Conservation (phyloP, 164 flowering plant genomes). For the Litsea cubeba region DNA sequence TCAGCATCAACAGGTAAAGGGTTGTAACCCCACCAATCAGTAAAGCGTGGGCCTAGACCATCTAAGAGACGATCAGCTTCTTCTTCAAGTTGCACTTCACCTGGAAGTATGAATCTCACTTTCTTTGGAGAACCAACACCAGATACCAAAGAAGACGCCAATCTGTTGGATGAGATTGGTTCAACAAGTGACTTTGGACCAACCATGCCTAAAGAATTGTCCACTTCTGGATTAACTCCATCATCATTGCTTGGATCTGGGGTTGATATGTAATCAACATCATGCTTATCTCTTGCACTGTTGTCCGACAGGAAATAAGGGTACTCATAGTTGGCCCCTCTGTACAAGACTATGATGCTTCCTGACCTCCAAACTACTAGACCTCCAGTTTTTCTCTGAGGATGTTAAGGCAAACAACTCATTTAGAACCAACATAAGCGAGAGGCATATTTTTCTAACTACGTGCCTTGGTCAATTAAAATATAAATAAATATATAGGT, state of each 20-base stretch:
- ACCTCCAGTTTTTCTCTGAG: conserved; percentile 92
- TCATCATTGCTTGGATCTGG: conserved; percentile 11
- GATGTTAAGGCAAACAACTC: conserved; percentile 14
- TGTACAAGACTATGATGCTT: conserved; percentile 69
- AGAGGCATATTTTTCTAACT: neutral
- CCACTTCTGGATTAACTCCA: conserved; percentile 18
- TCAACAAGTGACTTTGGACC: conserved; percentile 18
- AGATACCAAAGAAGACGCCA: conserved; percentile 32
- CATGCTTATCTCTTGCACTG: conserved; percentile 18
- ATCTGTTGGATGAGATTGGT: conserved; percentile 15
- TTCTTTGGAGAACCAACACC: conserved; percentile 79
- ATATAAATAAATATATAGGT: neutral
- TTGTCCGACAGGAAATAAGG: conserved; percentile 63
- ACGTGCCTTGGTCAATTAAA: neutral
- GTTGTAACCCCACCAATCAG: conserved; percentile 96
- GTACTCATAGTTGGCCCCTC: conserved; percentile 75
- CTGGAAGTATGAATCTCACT: conserved; percentile 77
- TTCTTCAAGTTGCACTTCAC: conserved; percentile 67
- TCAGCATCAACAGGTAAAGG: conserved; percentile 98
- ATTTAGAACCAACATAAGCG: neutral
- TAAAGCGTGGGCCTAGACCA: conserved; percentile 91
- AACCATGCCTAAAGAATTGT: conserved; percentile 16
- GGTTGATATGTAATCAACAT: conserved; percentile 10
- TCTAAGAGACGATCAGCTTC: conserved; percentile 77
- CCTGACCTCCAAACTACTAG: conserved; percentile 95